Evolutionary conservation across 2,329 filamentous ascomycete genomes (phyloP).

Genomic region (Sporothrix globosa): DNA sequence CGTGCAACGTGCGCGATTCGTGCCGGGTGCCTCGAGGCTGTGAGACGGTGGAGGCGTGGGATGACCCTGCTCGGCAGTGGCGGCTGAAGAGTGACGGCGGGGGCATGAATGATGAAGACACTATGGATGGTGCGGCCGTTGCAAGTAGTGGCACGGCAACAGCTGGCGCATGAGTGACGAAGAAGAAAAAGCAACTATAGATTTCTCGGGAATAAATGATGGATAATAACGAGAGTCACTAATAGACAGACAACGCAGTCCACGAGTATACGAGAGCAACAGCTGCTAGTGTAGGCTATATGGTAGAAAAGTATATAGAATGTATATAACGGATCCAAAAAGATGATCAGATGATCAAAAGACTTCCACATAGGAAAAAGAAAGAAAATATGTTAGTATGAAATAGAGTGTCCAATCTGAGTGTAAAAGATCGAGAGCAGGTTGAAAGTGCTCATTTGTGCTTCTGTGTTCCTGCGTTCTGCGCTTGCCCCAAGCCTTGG

Average conservation of each 20-base stretch:
- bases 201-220: background rate
- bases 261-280: constrained; percentile 12
- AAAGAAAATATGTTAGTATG: background rate
- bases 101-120: background rate
- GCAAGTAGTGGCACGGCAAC: background rate
- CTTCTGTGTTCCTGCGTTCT: background rate
- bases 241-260: background rate
- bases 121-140: background rate
- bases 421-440: background rate
- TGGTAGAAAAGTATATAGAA: constrained; percentile 6
- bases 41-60: constrained; percentile 53
- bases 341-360: background rate
- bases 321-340: background rate
- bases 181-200: background rate
- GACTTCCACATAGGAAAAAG: background rate
- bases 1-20: constrained; percentile 53
- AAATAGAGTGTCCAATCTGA: constrained; percentile 9
- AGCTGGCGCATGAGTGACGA: background rate
- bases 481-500: constrained; percentile 6
- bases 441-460: constrained; percentile 18
- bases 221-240: background rate
- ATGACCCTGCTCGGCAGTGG: constrained; percentile 19
- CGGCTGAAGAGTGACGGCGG: no score
- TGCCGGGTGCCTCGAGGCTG: constrained; percentile 70
- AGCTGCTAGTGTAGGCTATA: background rate